phyloP scores from a whole-genome alignment of 768 basidiomycete genomes.

The Xerocomus spinulosus region DNA sequence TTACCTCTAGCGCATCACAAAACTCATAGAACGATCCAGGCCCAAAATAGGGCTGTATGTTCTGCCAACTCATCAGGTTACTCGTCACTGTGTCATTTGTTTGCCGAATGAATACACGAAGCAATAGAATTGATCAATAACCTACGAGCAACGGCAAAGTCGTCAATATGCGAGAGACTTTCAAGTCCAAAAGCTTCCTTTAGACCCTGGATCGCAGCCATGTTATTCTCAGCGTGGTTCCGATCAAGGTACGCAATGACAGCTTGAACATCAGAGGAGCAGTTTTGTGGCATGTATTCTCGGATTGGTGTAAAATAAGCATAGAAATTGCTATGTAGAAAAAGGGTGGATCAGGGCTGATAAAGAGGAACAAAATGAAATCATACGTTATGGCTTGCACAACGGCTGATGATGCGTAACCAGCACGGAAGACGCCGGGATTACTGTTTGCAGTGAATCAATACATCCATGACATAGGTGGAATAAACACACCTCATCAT shows the following conservation, averaged over 20 bases:
- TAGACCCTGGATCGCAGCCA: conserved; percentile 45
- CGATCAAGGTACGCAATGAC: conserved; percentile 59
- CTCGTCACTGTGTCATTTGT: conserved; percentile 39
- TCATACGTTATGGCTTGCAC: too few relatives aligned
- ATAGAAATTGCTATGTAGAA: conserved; percentile 16
- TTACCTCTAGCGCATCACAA: conserved; percentile 37
- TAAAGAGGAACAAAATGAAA: too few relatives aligned
- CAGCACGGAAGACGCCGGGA: too few relatives aligned
- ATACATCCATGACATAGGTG: too few relatives aligned
- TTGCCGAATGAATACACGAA: conserved; percentile 9
- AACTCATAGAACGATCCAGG: conserved; percentile 38
- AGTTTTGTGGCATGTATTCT: conserved; percentile 64
- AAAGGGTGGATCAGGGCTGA: not conserved
- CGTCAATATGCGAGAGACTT: conserved; percentile 55
- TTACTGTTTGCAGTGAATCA: too few relatives aligned
- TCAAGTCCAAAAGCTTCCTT: conserved; percentile 59
- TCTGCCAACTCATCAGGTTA: conserved; percentile 66
- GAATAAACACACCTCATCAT: too few relatives aligned
- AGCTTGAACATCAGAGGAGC: conserved; percentile 65
- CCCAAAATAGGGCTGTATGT: conserved; percentile 49
- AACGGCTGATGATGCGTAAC: too few relatives aligned
- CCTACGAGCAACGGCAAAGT: conserved; percentile 57
- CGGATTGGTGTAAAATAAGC: conserved; percentile 70
- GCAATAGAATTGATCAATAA: not conserved
- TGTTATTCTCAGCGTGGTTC: conserved; percentile 44